Evolutionary conservation across 2,329 filamentous ascomycete genomes (phyloP).

Genomic region (Tympanopsis confertula): DNA sequence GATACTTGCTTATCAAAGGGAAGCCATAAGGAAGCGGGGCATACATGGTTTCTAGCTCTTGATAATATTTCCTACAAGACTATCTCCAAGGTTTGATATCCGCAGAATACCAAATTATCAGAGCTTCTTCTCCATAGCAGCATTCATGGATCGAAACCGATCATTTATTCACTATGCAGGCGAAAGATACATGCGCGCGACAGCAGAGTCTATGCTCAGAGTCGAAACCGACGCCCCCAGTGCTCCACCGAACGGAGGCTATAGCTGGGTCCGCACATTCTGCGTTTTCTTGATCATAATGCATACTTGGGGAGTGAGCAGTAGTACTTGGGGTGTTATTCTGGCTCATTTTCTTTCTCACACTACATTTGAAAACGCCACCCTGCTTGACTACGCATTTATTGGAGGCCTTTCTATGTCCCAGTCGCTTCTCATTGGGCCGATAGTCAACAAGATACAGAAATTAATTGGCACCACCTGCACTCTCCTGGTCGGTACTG

Average conservation of each 20-base stretch:
- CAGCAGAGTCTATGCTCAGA: too few species aligned
- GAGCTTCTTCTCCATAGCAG: too few species aligned
- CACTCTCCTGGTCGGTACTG: constrained; percentile 36
- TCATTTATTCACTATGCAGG: too few species aligned
- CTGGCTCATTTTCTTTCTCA: constrained; percentile 41
- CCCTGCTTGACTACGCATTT: constrained; percentile 43
- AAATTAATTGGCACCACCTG: constrained; percentile 17
- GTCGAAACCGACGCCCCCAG: too few species aligned
- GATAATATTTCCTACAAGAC: too few species aligned
- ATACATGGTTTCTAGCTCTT: too few species aligned
- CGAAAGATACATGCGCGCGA: too few species aligned
- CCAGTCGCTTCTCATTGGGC: constrained; percentile 24
- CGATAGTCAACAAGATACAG: constrained; percentile 19
- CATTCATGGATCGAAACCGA: too few species aligned
- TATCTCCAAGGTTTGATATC: too few species aligned
- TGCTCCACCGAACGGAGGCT: constrained; percentile 40
- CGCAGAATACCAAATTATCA: too few species aligned
- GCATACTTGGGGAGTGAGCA: constrained; percentile 29
- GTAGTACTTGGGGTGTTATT: constrained; percentile 34
- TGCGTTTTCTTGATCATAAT: constrained; percentile 29
- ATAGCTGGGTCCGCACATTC: constrained; percentile 43
- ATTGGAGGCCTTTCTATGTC: constrained; percentile 45
- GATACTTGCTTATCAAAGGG: too few species aligned
- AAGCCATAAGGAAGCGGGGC: too few species aligned
- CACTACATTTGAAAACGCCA: constrained; percentile 35